Percentiles rank a stretch among this genome's conserved stretches.
Evolutionary conservation across 495 filamentous ascomycete species (phyloP).

Genomic region (Penicillium paxilli): DNA sequence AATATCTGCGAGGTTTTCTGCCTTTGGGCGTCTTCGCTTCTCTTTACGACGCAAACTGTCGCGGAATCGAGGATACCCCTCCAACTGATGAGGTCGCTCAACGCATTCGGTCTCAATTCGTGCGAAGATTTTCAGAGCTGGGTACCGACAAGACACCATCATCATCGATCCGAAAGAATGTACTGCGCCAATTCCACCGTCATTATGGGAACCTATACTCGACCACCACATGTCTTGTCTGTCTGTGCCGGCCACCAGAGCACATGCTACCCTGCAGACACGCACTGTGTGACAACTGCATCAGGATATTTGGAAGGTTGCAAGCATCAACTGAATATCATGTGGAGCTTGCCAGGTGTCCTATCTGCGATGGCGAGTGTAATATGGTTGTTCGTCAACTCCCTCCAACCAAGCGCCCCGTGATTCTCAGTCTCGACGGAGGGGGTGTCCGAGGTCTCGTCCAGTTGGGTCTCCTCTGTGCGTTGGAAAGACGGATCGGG

Average conservation of each 20-base stretch:
- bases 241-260: conserved; percentile 23
- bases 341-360: conserved; percentile 21
- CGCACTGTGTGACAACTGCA: conserved; percentile 32
- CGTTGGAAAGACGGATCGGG: conserved; percentile 28
- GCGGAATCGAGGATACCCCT: too few relatives aligned
- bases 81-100: too few relatives aligned
- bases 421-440: conserved; percentile 60
- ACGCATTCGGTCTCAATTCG: background rate
- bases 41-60: background rate
- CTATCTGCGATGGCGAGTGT: conserved; percentile 35
- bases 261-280: conserved; percentile 34
- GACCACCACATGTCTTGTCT: conserved; percentile 25
- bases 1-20: background rate
- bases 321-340: conserved; percentile 13
- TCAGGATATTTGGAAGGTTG: conserved; percentile 19
- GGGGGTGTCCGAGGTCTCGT: conserved; percentile 53
- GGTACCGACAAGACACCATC: background rate
- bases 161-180: background rate
- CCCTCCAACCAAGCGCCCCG: conserved; percentile 46
- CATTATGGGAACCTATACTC: conserved; percentile 9
- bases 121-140: background rate
- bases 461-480: conserved; percentile 47
- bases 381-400: conserved; percentile 21
- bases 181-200: background rate
- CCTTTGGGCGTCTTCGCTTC: background rate